phyloP scores from a whole-genome alignment of 495 filamentous ascomycete genomes.

The Antarctomyces pellizariae region DNA sequence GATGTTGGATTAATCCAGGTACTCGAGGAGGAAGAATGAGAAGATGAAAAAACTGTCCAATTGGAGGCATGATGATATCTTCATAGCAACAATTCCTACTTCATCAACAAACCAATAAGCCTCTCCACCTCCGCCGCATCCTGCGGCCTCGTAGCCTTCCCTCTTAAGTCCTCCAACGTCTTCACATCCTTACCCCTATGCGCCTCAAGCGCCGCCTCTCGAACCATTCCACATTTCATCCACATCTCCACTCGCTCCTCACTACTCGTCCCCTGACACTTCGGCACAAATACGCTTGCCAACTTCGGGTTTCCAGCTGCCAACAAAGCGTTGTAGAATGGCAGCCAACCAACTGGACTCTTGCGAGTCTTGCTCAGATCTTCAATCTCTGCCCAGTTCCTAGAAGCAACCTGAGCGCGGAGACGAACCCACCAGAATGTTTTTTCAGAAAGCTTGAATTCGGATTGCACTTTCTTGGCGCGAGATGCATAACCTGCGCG shows the following conservation, averaged over 20 bases:
- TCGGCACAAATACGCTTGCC: slow-evolving; percentile 65
- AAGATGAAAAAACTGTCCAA: too few species aligned
- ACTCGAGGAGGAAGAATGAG: too few species aligned
- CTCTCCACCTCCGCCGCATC: slow-evolving; percentile 12
- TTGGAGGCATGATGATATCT: not conserved
- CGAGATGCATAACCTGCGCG: slow-evolving; percentile 49
- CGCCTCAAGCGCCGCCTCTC: slow-evolving; percentile 83
- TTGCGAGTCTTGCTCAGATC: slow-evolving; percentile 49
- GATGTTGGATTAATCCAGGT: too few species aligned
- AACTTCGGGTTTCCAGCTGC: slow-evolving; percentile 77
- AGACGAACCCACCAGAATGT: slow-evolving; percentile 76
- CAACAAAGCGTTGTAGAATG: slow-evolving; percentile 77
- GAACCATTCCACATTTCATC: slow-evolving; percentile 79
- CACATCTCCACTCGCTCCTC: slow-evolving; percentile 73
- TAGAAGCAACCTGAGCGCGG: slow-evolving; percentile 65
- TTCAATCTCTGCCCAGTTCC: slow-evolving; percentile 83
- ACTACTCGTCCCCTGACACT: slow-evolving; percentile 41
- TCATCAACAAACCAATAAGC: slow-evolving; percentile 8
- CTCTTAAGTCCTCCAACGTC: slow-evolving; percentile 15
- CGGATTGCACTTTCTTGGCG: slow-evolving; percentile 64
- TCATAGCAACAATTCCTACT: slow-evolving; percentile 1
- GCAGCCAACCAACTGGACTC: slow-evolving; percentile 95
- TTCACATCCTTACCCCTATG: slow-evolving; percentile 56
- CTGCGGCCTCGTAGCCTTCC: slow-evolving; percentile 7
- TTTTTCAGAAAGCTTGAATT: slow-evolving; percentile 83